Percentiles rank a stretch among this genome's conserved stretches.
Evolutionary conservation across 176 grass and related monocot species (phyloP).

Genomic region (Lolium rigidum): DNA sequence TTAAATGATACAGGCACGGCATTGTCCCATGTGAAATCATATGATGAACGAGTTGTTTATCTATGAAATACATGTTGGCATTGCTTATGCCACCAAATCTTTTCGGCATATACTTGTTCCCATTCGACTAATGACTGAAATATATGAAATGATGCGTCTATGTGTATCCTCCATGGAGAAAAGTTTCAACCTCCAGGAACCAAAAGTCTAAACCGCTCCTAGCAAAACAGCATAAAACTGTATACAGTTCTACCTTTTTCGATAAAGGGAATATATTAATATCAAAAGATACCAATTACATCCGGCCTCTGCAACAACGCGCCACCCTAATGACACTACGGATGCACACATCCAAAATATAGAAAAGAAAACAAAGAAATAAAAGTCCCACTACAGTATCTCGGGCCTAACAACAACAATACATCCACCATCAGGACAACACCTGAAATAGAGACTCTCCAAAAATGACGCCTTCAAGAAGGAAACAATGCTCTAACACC

Average conservation of each 20-base stretch:
- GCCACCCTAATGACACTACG: no score
- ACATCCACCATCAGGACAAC: no score
- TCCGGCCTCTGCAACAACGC: no score
- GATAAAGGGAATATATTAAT: no score
- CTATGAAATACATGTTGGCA: slow-evolving; percentile 23
- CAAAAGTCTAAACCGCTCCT: neutral
- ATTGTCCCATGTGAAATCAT: slow-evolving; percentile 58
- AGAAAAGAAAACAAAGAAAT: no score
- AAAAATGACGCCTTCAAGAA: no score
- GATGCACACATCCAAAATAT: no score
- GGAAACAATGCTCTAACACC: no score
- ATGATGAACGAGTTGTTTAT: slow-evolving; percentile 13
- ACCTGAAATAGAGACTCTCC: no score
- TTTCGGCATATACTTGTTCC: slow-evolving; percentile 23
- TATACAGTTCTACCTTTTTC: neutral
- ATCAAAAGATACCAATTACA: no score
- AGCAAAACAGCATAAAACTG: neutral
- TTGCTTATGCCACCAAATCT: slow-evolving; percentile 37
- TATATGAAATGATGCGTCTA: neutral
- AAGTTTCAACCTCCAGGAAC: neutral
- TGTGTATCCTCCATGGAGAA: neutral
- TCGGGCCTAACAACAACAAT: no score
- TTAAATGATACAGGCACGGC: neutral
- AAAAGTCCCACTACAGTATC: no score
- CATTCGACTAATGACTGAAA: neutral